A percentile compares a stretch with the other conserved stretches of the same genome.
Evolutionary conservation across 73 alveolate genomes (phyloP).

Genomic region (Paraurostyla sp.): DNA sequence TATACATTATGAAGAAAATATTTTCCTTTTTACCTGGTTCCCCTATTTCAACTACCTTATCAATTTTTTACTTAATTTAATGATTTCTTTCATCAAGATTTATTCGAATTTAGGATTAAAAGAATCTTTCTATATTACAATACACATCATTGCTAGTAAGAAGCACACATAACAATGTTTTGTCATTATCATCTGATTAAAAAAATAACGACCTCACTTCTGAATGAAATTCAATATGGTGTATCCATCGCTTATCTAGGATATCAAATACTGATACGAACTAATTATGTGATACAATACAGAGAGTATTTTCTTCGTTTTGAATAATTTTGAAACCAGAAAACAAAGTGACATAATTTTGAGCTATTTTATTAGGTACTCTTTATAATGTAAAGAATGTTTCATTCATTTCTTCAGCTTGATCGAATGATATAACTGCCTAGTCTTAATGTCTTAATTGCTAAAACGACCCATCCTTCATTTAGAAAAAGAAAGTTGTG

Average conservation of each 20-base stretch:
- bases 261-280: slow-evolving; percentile 34
- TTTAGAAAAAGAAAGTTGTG: background rate
- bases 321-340: background rate
- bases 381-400: background rate
- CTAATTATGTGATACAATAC: slow-evolving; percentile 21
- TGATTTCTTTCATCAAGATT: no score
- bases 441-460: background rate
- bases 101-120: no score
- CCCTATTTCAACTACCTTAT: no score
- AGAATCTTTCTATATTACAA: background rate
- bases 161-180: background rate
- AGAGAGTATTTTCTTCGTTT: background rate
- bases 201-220: background rate
- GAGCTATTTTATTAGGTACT: background rate
- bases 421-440: background rate
- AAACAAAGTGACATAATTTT: slow-evolving; percentile 11
- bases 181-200: background rate
- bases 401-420: background rate
- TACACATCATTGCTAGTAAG: background rate
- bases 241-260: slow-evolving; percentile 5
- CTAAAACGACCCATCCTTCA: background rate
- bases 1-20: no score
- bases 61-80: no score
- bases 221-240: slow-evolving; percentile 27
- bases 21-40: no score